These are phyloP conservation scores for Penicillium sp. DNA, from an alignment of 2,329 filamentous ascomycete genomes.

Conservation along the genomic window DNA sequence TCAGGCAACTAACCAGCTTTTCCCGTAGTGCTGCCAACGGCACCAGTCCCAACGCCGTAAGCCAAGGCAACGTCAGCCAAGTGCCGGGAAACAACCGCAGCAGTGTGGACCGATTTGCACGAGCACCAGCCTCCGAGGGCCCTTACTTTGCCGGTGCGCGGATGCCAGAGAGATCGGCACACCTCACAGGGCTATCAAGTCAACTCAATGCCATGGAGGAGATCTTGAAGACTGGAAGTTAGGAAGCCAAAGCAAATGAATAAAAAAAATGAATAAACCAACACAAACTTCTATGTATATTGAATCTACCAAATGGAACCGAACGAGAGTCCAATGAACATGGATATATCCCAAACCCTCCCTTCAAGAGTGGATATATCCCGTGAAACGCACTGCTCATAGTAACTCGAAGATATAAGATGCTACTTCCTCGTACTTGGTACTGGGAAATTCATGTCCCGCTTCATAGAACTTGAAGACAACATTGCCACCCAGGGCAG, in stretches of 20 bases:
- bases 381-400: slow-evolving; percentile 26
- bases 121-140: slow-evolving; percentile 29
- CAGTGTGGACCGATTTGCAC: slow-evolving; percentile 29
- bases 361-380: not conserved
- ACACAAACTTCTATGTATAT: slow-evolving; percentile 7
- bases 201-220: slow-evolving; percentile 34
- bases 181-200: slow-evolving; percentile 31
- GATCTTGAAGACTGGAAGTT: slow-evolving; percentile 26
- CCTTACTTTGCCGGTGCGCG: slow-evolving; percentile 36
- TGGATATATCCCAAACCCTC: not conserved
- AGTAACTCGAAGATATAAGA: slow-evolving; percentile 48
- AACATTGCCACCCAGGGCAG: slow-evolving; percentile 59
- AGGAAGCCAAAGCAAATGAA: slow-evolving; percentile 7
- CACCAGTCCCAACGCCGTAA: slow-evolving; percentile 21
- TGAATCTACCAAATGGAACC: slow-evolving; percentile 11
- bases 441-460: slow-evolving; percentile 70
- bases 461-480: slow-evolving; percentile 59
- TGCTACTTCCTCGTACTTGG: slow-evolving; percentile 59
- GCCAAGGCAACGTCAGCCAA: slow-evolving; percentile 29
- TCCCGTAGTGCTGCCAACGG: slow-evolving; percentile 21
- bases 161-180: slow-evolving; percentile 33
- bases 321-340: not conserved
- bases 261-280: slow-evolving; percentile 2
- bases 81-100: slow-evolving; percentile 26
- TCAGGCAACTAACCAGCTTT: slow-evolving; percentile 7